phyloP scores from a whole-genome alignment of 768 basidiomycete genomes.

The Pleurotus citrinopileatus region DNA sequence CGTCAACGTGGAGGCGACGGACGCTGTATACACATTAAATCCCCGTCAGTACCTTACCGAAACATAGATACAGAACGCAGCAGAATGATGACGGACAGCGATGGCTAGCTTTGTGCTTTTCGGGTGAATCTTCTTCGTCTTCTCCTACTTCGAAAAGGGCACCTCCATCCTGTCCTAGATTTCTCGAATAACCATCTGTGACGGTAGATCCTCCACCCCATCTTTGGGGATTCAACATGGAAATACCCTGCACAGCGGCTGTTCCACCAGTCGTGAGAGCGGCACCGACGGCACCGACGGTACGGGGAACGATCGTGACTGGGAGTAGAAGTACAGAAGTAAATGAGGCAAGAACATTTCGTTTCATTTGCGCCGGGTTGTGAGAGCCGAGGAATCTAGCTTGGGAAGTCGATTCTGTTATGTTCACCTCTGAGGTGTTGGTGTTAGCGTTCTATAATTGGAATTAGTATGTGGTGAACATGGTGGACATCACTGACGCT shows the following conservation, averaged over 20 bases:
- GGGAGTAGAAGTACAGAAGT: slow-evolving; percentile 86
- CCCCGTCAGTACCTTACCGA: neutral
- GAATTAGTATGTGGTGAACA: neutral
- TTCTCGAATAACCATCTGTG: slow-evolving; percentile 30
- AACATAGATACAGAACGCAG: neutral
- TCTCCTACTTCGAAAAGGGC: slow-evolving; percentile 52
- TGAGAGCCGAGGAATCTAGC: slow-evolving; percentile 77
- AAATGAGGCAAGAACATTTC: slow-evolving; percentile 90
- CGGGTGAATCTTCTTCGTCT: slow-evolving; percentile 29
- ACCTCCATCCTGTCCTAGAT: slow-evolving; percentile 34
- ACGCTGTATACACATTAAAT: neutral
- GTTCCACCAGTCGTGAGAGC: slow-evolving; percentile 67
- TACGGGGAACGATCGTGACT: slow-evolving; percentile 92
- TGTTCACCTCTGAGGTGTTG: neutral
- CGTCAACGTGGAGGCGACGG: slow-evolving; percentile 1
- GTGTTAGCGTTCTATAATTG: slow-evolving; percentile 1
- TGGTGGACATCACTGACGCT: slow-evolving; percentile 43
- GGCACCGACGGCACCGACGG: slow-evolving; percentile 67
- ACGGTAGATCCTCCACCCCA: slow-evolving; percentile 55
- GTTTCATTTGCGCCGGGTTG: slow-evolving; percentile 90
- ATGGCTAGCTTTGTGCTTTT: slow-evolving; percentile 8
- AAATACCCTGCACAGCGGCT: slow-evolving; percentile 79
- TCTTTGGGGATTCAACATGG: slow-evolving; percentile 87
- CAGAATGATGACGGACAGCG: slow-evolving; percentile 4
- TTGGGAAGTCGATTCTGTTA: slow-evolving; percentile 19